phyloP scores from a whole-genome alignment of 1,139 yeast genomes.

The Pichia sp. region DNA sequence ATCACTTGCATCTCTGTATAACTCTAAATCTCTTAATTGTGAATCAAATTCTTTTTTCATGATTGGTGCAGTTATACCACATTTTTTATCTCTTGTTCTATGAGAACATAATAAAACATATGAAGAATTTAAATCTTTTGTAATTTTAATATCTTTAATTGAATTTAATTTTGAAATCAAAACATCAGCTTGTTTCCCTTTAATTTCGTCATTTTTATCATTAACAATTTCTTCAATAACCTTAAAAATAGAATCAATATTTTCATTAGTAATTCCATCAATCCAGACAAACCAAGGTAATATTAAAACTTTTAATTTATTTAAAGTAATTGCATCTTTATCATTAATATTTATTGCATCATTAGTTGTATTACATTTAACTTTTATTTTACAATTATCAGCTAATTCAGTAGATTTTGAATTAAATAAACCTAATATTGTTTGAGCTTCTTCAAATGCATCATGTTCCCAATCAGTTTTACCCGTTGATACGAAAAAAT shows the following conservation, averaged over 20 bases:
- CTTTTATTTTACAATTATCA: conserved; percentile 36
- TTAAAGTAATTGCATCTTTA: conserved; percentile 16
- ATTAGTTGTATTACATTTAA: conserved; percentile 19
- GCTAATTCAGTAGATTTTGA: conserved; percentile 1
- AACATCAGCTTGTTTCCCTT: conserved; percentile 11
- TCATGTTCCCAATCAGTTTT: conserved; percentile 80
- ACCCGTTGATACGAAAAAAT: conserved; percentile 76
- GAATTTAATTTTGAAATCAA: conserved; percentile 14
- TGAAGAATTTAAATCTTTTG: conserved; percentile 41
- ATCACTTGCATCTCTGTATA: conserved; percentile 71
- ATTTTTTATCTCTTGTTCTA: conserved; percentile 81
- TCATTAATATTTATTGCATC: conserved; percentile 10
- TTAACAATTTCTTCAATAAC: conserved; percentile 39
- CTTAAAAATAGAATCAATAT: conserved; percentile 42
- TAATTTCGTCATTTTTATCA: conserved; percentile 5
- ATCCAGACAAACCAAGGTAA: conserved; percentile 80
- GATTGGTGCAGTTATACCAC: conserved; percentile 94
- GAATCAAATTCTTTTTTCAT: conserved; percentile 73
- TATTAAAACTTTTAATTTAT: conserved; percentile 53
- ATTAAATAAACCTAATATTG: conserved; percentile 34
- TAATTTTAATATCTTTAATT: conserved; percentile 27
- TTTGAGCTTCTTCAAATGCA: conserved; percentile 44
- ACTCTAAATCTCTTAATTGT: conserved; percentile 62
- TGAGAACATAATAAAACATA: conserved; percentile 83
- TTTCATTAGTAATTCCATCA: conserved; percentile 40